Conservation (phyloP, 345 rosid genomes). For the Gossypium sturtianum region DNA sequence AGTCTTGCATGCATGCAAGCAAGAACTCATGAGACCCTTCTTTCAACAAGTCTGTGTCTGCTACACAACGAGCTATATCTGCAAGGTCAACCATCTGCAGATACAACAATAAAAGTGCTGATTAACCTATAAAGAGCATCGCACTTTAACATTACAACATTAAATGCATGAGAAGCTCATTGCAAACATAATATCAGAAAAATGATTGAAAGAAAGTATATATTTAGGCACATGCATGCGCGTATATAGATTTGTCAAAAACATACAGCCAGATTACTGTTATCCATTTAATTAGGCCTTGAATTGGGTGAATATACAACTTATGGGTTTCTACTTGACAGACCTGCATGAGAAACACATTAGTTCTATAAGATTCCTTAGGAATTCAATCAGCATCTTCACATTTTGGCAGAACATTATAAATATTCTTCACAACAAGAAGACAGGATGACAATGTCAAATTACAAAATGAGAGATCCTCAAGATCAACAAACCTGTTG, state of each 20-base stretch:
- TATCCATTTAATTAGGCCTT: neutral
- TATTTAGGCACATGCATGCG: neutral
- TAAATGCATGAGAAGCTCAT: neutral
- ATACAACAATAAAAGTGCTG: conserved; percentile 2
- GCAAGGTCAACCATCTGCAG: conserved; percentile 76
- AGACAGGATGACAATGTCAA: conserved; percentile 1
- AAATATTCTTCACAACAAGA: neutral
- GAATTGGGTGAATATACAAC: neutral
- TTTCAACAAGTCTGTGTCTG: conserved; percentile 50
- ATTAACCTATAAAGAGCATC: neutral
- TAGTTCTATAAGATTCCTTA: neutral
- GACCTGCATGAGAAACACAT: neutral
- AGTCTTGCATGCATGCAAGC: conserved; percentile 77
- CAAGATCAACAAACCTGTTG: conserved; percentile 50
- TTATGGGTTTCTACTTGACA: neutral
- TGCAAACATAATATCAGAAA: neutral
- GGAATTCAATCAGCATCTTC: neutral
- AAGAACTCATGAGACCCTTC: conserved; percentile 58
- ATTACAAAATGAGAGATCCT: neutral
- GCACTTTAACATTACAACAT: neutral
- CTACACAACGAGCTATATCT: conserved; percentile 77
- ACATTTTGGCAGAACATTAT: neutral
- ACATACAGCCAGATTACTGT: neutral
- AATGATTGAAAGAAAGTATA: neutral
- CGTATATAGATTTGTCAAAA: neutral